Evolutionary conservation across 352 stramenopile genomes (phyloP), one percentile per base, ranked within the genome.

Genomic region (Phytopythium cucurbitacearum): DNA sequence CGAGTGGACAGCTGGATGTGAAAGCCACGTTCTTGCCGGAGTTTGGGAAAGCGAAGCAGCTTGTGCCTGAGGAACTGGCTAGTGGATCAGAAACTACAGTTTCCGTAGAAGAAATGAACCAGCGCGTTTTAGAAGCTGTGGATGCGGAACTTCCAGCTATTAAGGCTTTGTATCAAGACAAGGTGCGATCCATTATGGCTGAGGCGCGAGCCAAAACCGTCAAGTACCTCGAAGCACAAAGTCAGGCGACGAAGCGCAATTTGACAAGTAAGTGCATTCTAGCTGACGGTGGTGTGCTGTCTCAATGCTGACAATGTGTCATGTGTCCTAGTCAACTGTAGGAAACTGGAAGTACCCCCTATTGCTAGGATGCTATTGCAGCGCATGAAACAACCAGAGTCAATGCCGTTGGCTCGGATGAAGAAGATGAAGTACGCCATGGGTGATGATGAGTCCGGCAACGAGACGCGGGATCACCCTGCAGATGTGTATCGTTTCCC

Each of bases 51-150:
- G 65, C 55, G 3, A 73, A 59, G 40, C 59, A 67, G 3, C 66
- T 76, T 53, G 39, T 67, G 40, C 49, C 69, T 15, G 4, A 36
- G 7, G 15, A 43, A 5, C 38, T 41, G 71, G 6, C 42, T 57
- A 0, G 39, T 48, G 36, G 42, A 40, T 10, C 51, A 36, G 52
- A 64, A 15, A 43, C 60, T 45, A 28, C 34, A 2, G 16, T 60
- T 3, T 62, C 59, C 2, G 73, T 88, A 66, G 64, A 77, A 44
- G 64, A 73, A 5, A 75, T 87, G 64, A 70, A 88, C 41, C 61
- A 59, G 13, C 64, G 56, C 12, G 66, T 91, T 13, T 58, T 49
- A 10, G 56, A 62, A 34, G 39, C 86, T 0, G 65, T 85, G 42
- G 60, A 85, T 44, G 56, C 57, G 7, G 70, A 75, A 45, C 59